These are phyloP conservation scores for Euryodendron excelsum DNA, from an alignment of 148 eudicot species.

Conservation along the genomic window DNA sequence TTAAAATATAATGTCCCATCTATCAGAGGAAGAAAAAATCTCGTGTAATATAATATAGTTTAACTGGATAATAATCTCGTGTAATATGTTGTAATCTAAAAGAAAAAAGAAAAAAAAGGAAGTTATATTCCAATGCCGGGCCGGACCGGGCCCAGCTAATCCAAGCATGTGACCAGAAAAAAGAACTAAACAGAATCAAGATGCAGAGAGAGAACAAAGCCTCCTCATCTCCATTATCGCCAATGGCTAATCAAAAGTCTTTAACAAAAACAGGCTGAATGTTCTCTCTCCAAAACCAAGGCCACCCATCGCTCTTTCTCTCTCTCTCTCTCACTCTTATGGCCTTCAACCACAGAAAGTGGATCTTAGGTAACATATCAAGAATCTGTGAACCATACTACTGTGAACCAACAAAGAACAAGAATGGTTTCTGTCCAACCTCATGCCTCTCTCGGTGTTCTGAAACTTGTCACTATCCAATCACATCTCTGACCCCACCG, in stretches of 20 bases:
- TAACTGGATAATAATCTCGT: too few species aligned
- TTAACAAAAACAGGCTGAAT: neutral
- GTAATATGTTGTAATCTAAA: too few species aligned
- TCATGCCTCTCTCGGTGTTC: conserved; percentile 25
- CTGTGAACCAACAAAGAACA: conserved; percentile 6
- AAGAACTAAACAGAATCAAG: too few species aligned
- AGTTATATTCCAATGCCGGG: too few species aligned
- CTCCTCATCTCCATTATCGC: too few species aligned
- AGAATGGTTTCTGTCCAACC: conserved; percentile 24
- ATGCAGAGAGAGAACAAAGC: too few species aligned
- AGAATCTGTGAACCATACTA: neutral
- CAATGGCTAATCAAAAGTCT: neutral
- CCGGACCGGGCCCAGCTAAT: too few species aligned
- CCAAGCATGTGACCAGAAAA: too few species aligned
- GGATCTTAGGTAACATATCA: neutral
- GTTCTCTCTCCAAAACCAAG: neutral
- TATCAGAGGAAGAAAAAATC: too few species aligned
- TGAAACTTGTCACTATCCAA: neutral
- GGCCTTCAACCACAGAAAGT: conserved; percentile 17
- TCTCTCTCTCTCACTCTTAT: conserved; percentile 5
- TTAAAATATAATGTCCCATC: too few species aligned
- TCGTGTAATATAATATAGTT: too few species aligned
- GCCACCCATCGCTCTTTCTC: neutral
- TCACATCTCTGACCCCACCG: neutral
- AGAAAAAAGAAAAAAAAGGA: too few species aligned